Base-by-base conservation (phyloP, 139 green algal genomes). In the Picochlorum sp. region DNA sequence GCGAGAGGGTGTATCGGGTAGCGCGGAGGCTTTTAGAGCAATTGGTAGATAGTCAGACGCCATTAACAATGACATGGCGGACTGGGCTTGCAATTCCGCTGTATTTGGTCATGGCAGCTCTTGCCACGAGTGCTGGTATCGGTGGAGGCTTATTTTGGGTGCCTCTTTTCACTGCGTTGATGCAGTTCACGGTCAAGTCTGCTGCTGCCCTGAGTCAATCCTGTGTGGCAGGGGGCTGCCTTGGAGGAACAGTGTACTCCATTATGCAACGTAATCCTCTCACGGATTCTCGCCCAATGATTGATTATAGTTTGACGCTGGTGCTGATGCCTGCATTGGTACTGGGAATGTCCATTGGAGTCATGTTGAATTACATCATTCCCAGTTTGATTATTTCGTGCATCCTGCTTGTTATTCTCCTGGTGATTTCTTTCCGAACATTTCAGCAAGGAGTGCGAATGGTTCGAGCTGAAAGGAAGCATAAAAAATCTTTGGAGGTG, bases 181-280 rank as follows among this genome's bases (percentile, higher is more conserved):
- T 72, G 37, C n/a, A 15, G 13, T 71, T 71, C 16, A 41, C n/a
- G 21, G 44, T 71, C 11, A 65, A 65, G 24, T 24, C 61, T 6
- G 61, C 61, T 20, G 34, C 61, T 56, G 28, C 59, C 4, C 7
- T 69, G 58, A 62, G 58, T 49, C 67, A 74, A 24, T 37, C 28
- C 0, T 34, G 11, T 38, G 56, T 73, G 14, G n/a, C 59, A 4
- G 24, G 18, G 16, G 59, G 59, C 11, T 58, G 45, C 2, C 14
- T 58, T 9, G 67, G 59, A n/a, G 34, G 37, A 8, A 26, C 37
- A 21, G 5, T 66, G 0, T 66, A 34, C 14, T 54, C 37, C 10
- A 21, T 66, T 14, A 24, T 13, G 14, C 49, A 45, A 45, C 15
- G 37, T 13, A 44, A 20, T 54, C 58, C 58, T 32, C 13, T 28